These are phyloP conservation scores for Fusarium metavorans DNA, from an alignment of 2,329 filamentous ascomycete species.

Conservation along the genomic window DNA sequence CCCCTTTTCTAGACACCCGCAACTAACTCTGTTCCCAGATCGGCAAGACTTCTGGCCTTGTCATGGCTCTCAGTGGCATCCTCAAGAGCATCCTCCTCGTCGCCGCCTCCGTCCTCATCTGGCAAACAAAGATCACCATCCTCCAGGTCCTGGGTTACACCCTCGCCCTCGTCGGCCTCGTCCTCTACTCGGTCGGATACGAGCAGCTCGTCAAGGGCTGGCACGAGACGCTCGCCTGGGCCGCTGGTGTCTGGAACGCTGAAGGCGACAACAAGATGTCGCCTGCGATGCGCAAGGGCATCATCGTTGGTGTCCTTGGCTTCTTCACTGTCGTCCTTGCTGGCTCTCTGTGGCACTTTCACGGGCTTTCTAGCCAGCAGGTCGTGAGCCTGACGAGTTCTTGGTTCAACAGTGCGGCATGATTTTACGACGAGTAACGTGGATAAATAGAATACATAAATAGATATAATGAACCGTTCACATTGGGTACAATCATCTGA, in stretches of 20 bases:
- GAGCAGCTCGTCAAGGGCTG: conserved; percentile 48
- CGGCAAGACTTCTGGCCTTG: conserved; percentile 86
- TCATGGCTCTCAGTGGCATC: conserved; percentile 87
- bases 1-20: background rate
- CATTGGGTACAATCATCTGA: background rate
- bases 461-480: conserved; percentile 31
- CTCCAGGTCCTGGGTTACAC: conserved; percentile 84
- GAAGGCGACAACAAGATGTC: conserved; percentile 39
- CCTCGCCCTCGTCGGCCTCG: conserved; percentile 69
- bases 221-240: conserved; percentile 40
- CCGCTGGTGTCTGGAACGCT: conserved; percentile 35
- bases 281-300: conserved; percentile 31
- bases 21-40: conserved; percentile 67
- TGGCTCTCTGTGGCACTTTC: conserved; percentile 42
- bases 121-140: conserved; percentile 76
- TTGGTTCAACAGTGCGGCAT: conserved; percentile 39
- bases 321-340: conserved; percentile 45
- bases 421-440: conserved; percentile 17
- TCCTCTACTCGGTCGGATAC: conserved; percentile 61
- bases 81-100: conserved; percentile 91
- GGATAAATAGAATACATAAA: conserved; percentile 30
- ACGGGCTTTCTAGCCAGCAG: conserved; percentile 32
- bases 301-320: conserved; percentile 41
- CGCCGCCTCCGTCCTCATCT: conserved; percentile 80
- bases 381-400: conserved; percentile 32